Evolutionary conservation across 129 eudicot species (phyloP).

Genomic region (Flaveria robusta): DNA sequence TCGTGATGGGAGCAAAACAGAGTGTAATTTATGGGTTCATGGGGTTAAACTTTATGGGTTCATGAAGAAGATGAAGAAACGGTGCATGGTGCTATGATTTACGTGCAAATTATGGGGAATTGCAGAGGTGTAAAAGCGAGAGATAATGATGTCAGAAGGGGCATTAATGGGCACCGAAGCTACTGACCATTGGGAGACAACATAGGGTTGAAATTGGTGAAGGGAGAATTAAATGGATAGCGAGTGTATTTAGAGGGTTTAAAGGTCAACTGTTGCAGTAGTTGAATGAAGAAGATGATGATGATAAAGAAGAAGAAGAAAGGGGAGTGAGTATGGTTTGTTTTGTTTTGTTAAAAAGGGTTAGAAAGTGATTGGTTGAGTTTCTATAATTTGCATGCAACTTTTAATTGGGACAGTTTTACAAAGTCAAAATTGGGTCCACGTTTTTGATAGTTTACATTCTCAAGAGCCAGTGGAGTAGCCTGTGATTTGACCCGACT

Average conservation of each 20-base stretch:
- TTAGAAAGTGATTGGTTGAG: conserved; percentile 59
- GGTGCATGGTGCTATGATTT: conserved; percentile 42
- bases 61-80: neutral
- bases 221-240: conserved; percentile 20
- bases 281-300: conserved; percentile 18
- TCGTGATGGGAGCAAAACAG: neutral
- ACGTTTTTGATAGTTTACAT: conserved; percentile 16
- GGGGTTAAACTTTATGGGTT: neutral
- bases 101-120: conserved; percentile 39
- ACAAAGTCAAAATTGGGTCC: conserved; percentile 54
- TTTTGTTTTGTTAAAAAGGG: conserved; percentile 21
- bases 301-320: conserved; percentile 22
- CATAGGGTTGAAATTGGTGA: conserved; percentile 26
- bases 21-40: conserved; percentile 12
- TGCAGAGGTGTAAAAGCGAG: conserved; percentile 31
- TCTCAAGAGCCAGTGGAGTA: neutral
- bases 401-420: conserved; percentile 27
- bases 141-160: conserved; percentile 12
- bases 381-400: conserved; percentile 40
- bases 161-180: conserved; percentile 40
- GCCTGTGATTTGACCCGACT: neutral
- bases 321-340: conserved; percentile 29
- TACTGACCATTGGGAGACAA: conserved; percentile 28
- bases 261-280: conserved; percentile 36
- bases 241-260: conserved; percentile 20